Conservation (phyloP, 805 yeast genomes). For the Allodekkera sacchari region DNA sequence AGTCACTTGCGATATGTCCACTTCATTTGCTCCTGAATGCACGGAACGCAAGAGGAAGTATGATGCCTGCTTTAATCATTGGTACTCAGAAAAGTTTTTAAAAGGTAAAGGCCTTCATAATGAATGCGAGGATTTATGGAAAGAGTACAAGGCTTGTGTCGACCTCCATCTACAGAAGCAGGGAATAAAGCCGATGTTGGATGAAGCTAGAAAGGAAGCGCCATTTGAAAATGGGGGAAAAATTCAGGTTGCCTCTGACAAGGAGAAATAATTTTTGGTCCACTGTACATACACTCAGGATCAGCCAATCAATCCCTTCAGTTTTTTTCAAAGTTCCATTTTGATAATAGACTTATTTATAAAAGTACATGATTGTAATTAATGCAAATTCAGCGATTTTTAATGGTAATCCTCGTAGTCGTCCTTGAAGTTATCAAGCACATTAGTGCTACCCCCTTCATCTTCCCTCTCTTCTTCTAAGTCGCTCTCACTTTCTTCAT, state of each 20-base stretch:
- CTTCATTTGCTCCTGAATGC: constrained; percentile 97
- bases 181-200: constrained; percentile 75
- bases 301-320: no score
- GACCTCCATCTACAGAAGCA: constrained; percentile 59
- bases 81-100: constrained; percentile 88
- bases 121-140: constrained; percentile 90
- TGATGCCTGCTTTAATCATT: constrained; percentile 86
- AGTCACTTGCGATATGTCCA: no score
- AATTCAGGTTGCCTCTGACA: constrained; percentile 15
- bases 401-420: constrained; percentile 24
- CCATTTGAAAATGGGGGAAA: constrained; percentile 72
- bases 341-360: no score
- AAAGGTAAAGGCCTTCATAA: constrained; percentile 57
- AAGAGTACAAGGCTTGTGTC: constrained; percentile 80
- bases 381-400: no score
- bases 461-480: constrained; percentile 11
- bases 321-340: no score
- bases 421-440: constrained; percentile 12
- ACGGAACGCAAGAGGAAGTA: constrained; percentile 77
- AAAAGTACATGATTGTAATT: no score
- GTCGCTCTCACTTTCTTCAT: constrained; percentile 30
- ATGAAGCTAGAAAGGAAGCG: constrained; percentile 83
- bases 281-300: no score
- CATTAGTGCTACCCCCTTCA: constrained; percentile 1
- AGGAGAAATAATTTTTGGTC: constrained; percentile 1